Conservation (phyloP, 2,329 filamentous ascomycete genomes). For the Claviceps humidiphila region DNA sequence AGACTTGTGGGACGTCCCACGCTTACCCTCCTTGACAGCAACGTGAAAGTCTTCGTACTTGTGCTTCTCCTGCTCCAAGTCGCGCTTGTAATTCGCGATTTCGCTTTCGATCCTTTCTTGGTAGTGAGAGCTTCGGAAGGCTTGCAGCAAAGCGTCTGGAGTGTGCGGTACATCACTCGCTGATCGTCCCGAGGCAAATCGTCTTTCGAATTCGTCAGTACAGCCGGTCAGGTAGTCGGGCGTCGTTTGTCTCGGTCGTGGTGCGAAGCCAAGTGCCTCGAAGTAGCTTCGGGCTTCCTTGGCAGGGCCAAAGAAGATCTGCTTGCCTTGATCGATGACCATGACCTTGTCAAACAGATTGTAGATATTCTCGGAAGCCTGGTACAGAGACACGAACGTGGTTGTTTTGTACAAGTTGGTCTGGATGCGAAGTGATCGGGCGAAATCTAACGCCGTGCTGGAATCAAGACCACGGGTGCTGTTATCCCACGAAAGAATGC, state of each 20-base stretch:
- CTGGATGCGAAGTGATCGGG: conserved; percentile 60
- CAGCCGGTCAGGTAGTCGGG: conserved; percentile 73
- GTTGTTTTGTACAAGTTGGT: conserved; percentile 75
- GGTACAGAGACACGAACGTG: conserved; percentile 77
- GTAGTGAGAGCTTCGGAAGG: conserved; percentile 54
- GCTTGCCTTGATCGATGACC: conserved; percentile 61
- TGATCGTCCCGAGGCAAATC: conserved; percentile 56
- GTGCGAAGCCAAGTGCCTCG: conserved; percentile 60
- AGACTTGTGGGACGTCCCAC: conserved; percentile 58
- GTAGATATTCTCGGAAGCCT: conserved; percentile 74
- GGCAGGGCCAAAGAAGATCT: conserved; percentile 63
- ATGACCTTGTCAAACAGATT: conserved; percentile 72
- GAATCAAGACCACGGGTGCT: conserved; percentile 56
- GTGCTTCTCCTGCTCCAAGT: conserved; percentile 49
- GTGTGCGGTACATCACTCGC: conserved; percentile 54
- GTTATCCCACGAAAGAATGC: conserved; percentile 65
- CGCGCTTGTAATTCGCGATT: conserved; percentile 55
- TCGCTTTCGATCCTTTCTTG: conserved; percentile 45
- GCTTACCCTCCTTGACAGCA: conserved; percentile 68
- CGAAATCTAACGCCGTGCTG: conserved; percentile 53
- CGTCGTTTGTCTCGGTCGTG: conserved; percentile 64
- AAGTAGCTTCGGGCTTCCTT: conserved; percentile 60
- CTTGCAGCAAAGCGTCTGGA: conserved; percentile 51
- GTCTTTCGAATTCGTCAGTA: conserved; percentile 72
- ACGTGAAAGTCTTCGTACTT: conserved; percentile 63